phyloP scores from a whole-genome alignment of 2,329 filamentous ascomycete genomes.

The Epichloe coenophiala region DNA sequence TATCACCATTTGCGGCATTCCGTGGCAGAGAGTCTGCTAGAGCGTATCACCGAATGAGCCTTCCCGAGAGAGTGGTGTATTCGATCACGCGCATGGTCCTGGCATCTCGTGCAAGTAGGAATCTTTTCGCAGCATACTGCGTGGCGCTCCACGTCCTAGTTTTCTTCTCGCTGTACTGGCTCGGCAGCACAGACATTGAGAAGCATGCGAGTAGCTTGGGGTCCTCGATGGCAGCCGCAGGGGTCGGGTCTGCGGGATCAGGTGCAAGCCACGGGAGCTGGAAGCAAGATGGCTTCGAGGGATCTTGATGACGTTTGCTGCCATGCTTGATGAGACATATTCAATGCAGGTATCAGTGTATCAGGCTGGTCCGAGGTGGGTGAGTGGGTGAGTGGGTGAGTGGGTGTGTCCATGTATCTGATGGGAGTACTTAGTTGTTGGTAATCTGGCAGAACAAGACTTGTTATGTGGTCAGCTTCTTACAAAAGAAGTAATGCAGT shows the following conservation, averaged over 20 bases:
- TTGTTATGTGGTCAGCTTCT: not conserved
- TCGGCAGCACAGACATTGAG: constrained; percentile 55
- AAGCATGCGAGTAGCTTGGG: constrained; percentile 43
- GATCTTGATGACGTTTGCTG: constrained; percentile 13
- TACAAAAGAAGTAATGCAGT: not conserved
- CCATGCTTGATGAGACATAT: not conserved
- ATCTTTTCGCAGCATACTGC: constrained; percentile 87
- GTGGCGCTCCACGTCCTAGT: constrained; percentile 77
- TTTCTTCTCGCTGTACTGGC: constrained; percentile 76
- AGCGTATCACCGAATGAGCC: constrained; percentile 83
- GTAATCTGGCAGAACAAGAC: no score
- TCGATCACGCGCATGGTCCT: constrained; percentile 84
- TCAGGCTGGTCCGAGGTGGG: not conserved
- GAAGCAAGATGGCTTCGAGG: constrained; percentile 49
- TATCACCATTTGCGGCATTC: constrained; percentile 93
- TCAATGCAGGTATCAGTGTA: no score
- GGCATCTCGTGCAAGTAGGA: constrained; percentile 78
- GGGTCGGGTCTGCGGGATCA: constrained; percentile 28
- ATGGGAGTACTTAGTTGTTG: no score
- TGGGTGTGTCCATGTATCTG: no score
- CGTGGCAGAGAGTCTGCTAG: constrained; percentile 82
- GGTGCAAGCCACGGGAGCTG: constrained; percentile 37
- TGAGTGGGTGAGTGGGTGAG: no score
- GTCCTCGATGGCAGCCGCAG: constrained; percentile 30
- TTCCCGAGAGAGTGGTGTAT: constrained; percentile 82